Conservation (phyloP, 2,329 filamentous ascomycete genomes). For the Botrytis medusae region DNA sequence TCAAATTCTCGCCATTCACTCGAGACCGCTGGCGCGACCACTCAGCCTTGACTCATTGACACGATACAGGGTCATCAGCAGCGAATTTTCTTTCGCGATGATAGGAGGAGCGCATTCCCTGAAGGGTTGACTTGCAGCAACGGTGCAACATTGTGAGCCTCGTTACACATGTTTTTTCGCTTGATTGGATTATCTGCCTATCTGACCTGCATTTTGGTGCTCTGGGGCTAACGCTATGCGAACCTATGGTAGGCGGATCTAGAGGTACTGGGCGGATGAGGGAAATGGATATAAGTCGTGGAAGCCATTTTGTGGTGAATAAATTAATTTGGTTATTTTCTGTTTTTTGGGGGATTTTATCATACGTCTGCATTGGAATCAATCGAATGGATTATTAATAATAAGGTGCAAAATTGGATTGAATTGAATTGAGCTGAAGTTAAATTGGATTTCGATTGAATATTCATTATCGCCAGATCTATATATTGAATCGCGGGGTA, state of each 20-base stretch:
- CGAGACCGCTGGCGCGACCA: background rate
- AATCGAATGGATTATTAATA: background rate
- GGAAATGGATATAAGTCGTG: background rate
- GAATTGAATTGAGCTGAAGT: background rate
- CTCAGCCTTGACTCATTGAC: slow-evolving; percentile 5
- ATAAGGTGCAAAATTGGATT: background rate
- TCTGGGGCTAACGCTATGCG: background rate
- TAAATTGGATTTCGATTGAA: background rate
- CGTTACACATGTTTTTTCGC: background rate
- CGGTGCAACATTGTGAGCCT: background rate
- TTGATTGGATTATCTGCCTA: slow-evolving; percentile 8
- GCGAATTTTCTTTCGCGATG: background rate
- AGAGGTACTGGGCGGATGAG: background rate
- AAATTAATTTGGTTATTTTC: background rate
- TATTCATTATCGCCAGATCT: background rate
- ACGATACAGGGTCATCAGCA: background rate
- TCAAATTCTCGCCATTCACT: background rate
- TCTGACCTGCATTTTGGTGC: slow-evolving; percentile 3
- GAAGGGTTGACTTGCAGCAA: background rate
- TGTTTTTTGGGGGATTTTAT: background rate
- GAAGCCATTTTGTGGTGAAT: background rate
- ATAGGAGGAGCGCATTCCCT: background rate
- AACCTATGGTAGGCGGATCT: background rate
- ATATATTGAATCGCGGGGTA: background rate
- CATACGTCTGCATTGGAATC: background rate